Evolutionary conservation across 1,139 yeast species (phyloP).

Genomic region (Tardiomyces blankii): DNA sequence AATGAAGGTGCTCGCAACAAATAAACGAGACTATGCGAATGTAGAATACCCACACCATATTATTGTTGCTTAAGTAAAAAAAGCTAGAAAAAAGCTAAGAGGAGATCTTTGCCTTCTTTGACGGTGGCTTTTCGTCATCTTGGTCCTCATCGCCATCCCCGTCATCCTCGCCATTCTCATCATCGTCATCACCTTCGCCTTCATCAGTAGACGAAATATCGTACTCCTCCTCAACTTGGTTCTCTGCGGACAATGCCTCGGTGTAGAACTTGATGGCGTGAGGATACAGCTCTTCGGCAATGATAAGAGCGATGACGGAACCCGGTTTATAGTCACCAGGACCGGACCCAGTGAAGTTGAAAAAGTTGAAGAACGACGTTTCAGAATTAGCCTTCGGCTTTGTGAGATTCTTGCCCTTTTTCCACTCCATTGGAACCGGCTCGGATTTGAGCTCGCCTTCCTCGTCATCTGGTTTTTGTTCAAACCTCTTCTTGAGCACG

Average conservation of each 20-base stretch:
- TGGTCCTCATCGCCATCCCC: not conserved
- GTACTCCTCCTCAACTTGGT: conserved; percentile 12
- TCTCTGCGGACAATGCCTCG: conserved; percentile 11
- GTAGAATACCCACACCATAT: too few species aligned
- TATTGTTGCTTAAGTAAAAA: too few species aligned
- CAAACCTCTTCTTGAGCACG: conserved; percentile 20
- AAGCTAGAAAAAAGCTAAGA: too few species aligned
- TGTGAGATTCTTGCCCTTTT: conserved; percentile 24
- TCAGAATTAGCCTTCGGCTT: conserved; percentile 17
- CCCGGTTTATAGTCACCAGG: conserved; percentile 25
- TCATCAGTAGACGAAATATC: conserved; percentile 8
- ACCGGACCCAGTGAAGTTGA: conserved; percentile 22
- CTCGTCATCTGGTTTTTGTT: conserved; percentile 9
- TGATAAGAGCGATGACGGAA: conserved; percentile 25
- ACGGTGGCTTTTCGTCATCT: not conserved
- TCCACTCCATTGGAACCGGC: conserved; percentile 26
- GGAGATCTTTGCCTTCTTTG: not conserved
- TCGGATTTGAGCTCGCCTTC: conserved; percentile 16
- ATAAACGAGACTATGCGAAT: too few species aligned
- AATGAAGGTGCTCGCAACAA: too few species aligned
- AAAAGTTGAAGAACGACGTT: conserved; percentile 29
- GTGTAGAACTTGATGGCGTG: conserved; percentile 27
- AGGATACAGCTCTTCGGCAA: conserved; percentile 30
- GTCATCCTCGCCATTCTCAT: conserved; percentile 11
- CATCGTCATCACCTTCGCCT: conserved; percentile 17